Evolutionary conservation across 305 asterid genomes (phyloP).

Genomic region (Solanum aculeatissimum): DNA sequence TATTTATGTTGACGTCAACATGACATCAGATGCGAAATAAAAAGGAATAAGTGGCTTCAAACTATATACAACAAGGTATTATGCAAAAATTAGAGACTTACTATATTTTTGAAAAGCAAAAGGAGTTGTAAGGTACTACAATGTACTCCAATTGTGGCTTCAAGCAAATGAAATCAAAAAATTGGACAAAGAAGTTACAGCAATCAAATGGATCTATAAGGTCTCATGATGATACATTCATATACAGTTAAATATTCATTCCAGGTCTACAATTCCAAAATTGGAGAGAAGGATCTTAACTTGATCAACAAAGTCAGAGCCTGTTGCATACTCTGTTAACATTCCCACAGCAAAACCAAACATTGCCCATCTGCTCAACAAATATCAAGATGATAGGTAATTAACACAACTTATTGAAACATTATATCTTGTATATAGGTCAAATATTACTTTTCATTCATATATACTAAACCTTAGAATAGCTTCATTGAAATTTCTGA

Average conservation of each 20-base stretch:
- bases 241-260: constrained; percentile 16
- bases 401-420: not conserved
- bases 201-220: not conserved
- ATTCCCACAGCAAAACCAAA: constrained; percentile 95
- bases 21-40: no score
- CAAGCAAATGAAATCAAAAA: not conserved
- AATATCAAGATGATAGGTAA: not conserved
- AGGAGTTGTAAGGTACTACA: not conserved
- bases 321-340: constrained; percentile 93
- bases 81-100: not conserved
- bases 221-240: not conserved
- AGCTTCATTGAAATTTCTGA: not conserved
- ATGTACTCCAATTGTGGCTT: not conserved
- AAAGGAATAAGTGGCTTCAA: no score
- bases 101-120: not conserved
- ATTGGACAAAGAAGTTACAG: not conserved
- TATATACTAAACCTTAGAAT: not conserved
- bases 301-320: constrained; percentile 94
- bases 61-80: no score
- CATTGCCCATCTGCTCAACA: constrained; percentile 90
- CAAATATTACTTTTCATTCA: not conserved
- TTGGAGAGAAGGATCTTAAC: constrained; percentile 91
- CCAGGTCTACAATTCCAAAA: constrained; percentile 82
- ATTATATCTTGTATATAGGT: not conserved
- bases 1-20: no score